phyloP scores from a whole-genome alignment of 176 grass and related monocot species.

The Bromus sterilis region DNA sequence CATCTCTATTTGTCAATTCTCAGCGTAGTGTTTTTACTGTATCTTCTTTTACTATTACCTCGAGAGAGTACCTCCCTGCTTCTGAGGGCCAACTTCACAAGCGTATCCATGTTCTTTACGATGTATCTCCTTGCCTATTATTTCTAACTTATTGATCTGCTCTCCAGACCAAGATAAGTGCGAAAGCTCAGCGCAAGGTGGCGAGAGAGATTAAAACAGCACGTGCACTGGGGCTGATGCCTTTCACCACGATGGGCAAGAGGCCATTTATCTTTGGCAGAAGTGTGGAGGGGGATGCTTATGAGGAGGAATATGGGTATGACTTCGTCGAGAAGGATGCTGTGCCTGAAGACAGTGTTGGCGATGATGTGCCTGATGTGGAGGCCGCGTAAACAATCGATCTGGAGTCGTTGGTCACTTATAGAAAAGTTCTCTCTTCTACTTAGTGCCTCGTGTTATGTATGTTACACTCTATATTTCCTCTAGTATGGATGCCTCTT shows the following conservation, averaged over 20 bases:
- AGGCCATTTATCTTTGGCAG: slow-evolving; percentile 70
- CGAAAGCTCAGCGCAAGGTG: slow-evolving; percentile 90
- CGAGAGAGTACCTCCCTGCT: neutral
- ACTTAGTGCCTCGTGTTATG: neutral
- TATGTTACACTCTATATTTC: neutral
- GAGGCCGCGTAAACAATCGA: neutral
- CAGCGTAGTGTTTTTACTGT: neutral
- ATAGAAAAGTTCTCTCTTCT: neutral
- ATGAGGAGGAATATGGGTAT: slow-evolving; percentile 32
- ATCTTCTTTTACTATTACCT: neutral
- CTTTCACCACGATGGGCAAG: slow-evolving; percentile 89
- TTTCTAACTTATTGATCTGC: neutral
- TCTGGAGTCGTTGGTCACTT: neutral
- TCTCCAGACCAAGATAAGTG: slow-evolving; percentile 77
- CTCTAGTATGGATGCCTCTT: neutral
- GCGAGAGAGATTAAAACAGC: slow-evolving; percentile 92
- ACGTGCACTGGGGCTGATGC: slow-evolving; percentile 75
- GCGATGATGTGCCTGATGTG: neutral
- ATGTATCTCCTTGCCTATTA: neutral
- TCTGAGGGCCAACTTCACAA: neutral
- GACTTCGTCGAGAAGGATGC: slow-evolving; percentile 10
- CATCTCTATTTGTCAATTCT: neutral
- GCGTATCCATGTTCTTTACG: neutral
- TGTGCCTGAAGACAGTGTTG: neutral
- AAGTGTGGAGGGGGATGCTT: slow-evolving; percentile 47